These are phyloP conservation scores for Naematelia encephala DNA, from an alignment of 768 basidiomycete species.

Conservation along the genomic window DNA sequence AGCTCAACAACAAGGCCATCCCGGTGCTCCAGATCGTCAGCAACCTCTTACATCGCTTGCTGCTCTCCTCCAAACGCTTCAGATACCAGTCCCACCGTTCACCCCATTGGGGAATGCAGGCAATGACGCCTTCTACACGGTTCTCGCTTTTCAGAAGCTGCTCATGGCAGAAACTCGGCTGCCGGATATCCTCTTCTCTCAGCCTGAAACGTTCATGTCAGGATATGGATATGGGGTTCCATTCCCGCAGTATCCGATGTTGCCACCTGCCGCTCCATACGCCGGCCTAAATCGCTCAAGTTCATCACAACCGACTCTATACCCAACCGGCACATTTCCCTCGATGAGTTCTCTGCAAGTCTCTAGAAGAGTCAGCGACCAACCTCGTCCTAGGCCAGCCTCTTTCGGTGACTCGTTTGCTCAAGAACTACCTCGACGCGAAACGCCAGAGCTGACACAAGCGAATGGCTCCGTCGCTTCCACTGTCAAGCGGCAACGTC, in stretches of 20 bases:
- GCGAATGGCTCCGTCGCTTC: not conserved
- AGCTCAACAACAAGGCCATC: constrained; percentile 30
- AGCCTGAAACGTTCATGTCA: constrained; percentile 2
- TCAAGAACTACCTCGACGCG: not conserved
- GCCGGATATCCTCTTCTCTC: constrained; percentile 29
- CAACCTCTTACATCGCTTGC: constrained; percentile 34
- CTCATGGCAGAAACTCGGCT: constrained; percentile 45
- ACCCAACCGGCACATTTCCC: constrained; percentile 9
- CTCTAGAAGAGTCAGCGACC: constrained; percentile 4
- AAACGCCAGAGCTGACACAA: not conserved
- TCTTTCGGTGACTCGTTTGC: constrained; percentile 15
- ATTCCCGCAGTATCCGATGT: not conserved
- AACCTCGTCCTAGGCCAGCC: constrained; percentile 16
- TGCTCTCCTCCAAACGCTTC: constrained; percentile 35
- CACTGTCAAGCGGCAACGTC: constrained; percentile 1
- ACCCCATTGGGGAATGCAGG: constrained; percentile 48
- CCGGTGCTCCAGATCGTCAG: constrained; percentile 33
- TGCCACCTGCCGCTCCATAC: constrained; percentile 6
- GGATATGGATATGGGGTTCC: not conserved
- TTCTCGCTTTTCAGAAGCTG: constrained; percentile 47
- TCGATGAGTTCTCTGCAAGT: constrained; percentile 1
- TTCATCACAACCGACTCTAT: not conserved
- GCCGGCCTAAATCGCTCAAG: not conserved
- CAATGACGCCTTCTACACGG: constrained; percentile 48
- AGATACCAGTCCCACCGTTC: constrained; percentile 40